Base-by-base conservation (phyloP, 768 basidiomycete genomes). In the Suillus cothurnatus region DNA sequence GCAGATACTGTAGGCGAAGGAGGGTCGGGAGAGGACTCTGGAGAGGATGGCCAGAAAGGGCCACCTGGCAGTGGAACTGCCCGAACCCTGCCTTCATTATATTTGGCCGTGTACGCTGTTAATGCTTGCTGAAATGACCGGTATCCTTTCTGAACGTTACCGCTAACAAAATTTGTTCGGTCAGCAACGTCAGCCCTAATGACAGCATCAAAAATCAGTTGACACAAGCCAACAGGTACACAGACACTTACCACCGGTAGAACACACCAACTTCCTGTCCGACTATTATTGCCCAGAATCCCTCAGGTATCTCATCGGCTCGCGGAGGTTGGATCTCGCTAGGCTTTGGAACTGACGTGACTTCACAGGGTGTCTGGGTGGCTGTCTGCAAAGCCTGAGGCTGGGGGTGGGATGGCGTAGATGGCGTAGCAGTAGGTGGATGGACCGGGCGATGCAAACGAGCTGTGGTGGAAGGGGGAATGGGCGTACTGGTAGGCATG, bases 211-310 rank as follows among this genome's bases (percentile, higher is more conserved):
- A 47, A n/a, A 47, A 4, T 47, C 12, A 47, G 21, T 11, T 11
- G 23, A n/a, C 21, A 21, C n/a, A n/a, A n/a, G 45, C n/a, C 45
- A n/a, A n/a, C 45, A 47, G 9, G n/a, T 47, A 47, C 45, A 11
- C 11, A 11, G n/a, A 19, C 9, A 32, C 23, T 9, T 41, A 61
- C 60, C 60, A 61, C 6, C 4, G 17, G 14, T 26, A 61, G 12
- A 61, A 47, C 5, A 47, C 45, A 21, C 60, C 60, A 19, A 61
- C 60, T 43, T 43, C 43, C 21, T 61, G 60, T 9, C 60, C 43
- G 6, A 61, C 43, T 31, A 12, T 61, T 14, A 61, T 61, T 0
- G 26, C 60, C 60, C 60, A 61, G 41, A 43, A 61, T 12, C 60
- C 60, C 28, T 38, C 43, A 7, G 60, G 60, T 39, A 4, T n/a